Percentiles rank a stretch among this genome's conserved stretches.
Evolutionary conservation across 202 grass and related monocot species (phyloP).

Genomic region (Schoenoplectus tabernaemontani): DNA sequence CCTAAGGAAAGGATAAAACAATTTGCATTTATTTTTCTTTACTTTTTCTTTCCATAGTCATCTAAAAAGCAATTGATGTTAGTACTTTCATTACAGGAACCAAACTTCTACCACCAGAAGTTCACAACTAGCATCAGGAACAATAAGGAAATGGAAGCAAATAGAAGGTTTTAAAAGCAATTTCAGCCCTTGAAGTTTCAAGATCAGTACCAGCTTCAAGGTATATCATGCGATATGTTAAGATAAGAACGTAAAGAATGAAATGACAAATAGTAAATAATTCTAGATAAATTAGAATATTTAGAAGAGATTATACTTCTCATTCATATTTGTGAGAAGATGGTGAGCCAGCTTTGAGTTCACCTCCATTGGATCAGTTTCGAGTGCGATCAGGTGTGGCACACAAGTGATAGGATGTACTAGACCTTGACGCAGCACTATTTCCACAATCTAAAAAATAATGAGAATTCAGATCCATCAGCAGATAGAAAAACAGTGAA

Average conservation of each 20-base stretch:
- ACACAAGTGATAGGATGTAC: slow-evolving; percentile 99
- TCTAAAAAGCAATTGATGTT: neutral
- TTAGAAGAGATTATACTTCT: slow-evolving; percentile 64
- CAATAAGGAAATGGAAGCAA: neutral
- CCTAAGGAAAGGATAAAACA: slow-evolving; percentile 38
- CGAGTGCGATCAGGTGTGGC: slow-evolving; percentile 92
- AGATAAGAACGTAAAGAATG: neutral
- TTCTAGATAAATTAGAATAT: neutral
- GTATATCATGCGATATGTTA: neutral
- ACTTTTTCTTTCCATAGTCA: neutral
- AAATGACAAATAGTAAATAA: neutral
- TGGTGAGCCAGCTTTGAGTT: slow-evolving; percentile 96
- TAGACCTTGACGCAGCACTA: slow-evolving; percentile 97
- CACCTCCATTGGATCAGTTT: slow-evolving; percentile 85
- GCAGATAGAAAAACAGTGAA: neutral
- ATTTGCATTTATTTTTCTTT: slow-evolving; percentile 7
- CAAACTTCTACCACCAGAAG: neutral
- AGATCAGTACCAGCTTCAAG: neutral
- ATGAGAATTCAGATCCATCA: neutral
- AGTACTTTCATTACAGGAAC: neutral
- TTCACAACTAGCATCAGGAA: neutral
- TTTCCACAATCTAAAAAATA: slow-evolving; percentile 82
- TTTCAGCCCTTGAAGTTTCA: neutral
- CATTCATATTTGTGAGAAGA: slow-evolving; percentile 96
- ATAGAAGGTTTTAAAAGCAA: neutral